Percentiles rank a stretch among this genome's conserved stretches.
These are phyloP conservation scores for Trichoderma guizhouense DNA, from an alignment of 2,329 filamentous ascomycete species.

Conservation along the genomic window DNA sequence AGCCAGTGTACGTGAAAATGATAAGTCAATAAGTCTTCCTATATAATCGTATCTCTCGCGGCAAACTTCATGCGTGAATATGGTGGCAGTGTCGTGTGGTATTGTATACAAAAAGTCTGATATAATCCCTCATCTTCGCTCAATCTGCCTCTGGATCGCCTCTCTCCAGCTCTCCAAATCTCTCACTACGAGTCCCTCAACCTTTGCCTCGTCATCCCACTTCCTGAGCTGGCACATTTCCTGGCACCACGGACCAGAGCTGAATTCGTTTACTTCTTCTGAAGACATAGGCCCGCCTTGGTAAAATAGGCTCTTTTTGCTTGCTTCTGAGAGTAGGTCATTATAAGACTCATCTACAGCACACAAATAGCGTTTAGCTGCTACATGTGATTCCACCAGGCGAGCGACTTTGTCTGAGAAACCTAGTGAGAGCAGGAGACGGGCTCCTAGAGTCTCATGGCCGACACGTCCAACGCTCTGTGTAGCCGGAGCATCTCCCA, in stretches of 20 bases:
- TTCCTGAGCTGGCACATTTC: slow-evolving; percentile 1
- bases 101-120: neutral
- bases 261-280: neutral
- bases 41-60: too few species aligned
- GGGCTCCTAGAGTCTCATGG: neutral
- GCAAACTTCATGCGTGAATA: too few species aligned
- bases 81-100: neutral
- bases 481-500: neutral
- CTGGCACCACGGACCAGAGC: neutral
- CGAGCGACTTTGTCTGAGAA: neutral
- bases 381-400: slow-evolving; percentile 4
- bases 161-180: neutral
- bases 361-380: neutral
- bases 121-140: neutral
- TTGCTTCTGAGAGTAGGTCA: neutral
- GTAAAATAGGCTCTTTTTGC: neutral
- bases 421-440: neutral
- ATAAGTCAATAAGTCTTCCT: too few species aligned
- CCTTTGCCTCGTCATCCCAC: slow-evolving; percentile 1
- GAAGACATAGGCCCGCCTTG: neutral
- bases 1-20: too few species aligned
- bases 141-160: neutral
- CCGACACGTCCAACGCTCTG: neutral
- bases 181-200: neutral
- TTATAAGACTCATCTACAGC: neutral